These are phyloP conservation scores for Lasiodiplodia sp. DNA, from an alignment of 2,329 filamentous ascomycete genomes.

Conservation along the genomic window DNA sequence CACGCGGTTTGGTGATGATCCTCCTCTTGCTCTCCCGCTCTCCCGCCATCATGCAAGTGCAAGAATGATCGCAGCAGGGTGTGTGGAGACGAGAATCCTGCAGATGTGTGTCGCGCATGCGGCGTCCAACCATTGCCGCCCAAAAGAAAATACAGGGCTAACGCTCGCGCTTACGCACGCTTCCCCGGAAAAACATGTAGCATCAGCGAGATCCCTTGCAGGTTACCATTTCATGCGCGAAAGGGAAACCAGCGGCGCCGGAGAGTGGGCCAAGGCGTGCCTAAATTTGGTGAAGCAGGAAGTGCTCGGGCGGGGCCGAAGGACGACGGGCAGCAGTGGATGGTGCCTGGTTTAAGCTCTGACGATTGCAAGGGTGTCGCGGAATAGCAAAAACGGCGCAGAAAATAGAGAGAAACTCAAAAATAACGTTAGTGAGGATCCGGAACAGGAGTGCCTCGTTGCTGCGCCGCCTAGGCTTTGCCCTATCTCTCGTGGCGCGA, in stretches of 20 bases:
- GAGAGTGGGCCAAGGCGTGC: background rate
- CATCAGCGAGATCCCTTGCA: background rate
- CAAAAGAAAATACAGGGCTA: slow-evolving; percentile 6
- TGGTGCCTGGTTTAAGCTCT: too few relatives aligned
- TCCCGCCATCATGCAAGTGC: background rate
- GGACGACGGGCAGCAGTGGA: background rate
- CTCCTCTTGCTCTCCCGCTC: background rate
- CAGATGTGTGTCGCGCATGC: slow-evolving; percentile 21
- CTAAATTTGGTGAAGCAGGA: background rate
- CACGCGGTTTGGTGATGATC: background rate
- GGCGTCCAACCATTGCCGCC: background rate
- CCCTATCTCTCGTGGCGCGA: slow-evolving; percentile 5
- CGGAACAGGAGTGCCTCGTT: background rate
- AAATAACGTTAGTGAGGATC: background rate
- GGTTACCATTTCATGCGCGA: background rate
- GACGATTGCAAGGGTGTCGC: background rate
- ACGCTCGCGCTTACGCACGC: slow-evolving; percentile 16
- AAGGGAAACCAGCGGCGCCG: background rate
- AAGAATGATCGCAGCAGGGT: background rate
- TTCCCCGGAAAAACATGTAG: slow-evolving; percentile 8
- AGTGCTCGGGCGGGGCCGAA: background rate
- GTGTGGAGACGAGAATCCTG: slow-evolving; percentile 4
- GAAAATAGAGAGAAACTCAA: background rate
- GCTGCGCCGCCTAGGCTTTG: background rate
- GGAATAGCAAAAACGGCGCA: background rate